Base-by-base conservation (phyloP, 2,329 filamentous ascomycete genomes). In the Colletotrichum sp. region DNA sequence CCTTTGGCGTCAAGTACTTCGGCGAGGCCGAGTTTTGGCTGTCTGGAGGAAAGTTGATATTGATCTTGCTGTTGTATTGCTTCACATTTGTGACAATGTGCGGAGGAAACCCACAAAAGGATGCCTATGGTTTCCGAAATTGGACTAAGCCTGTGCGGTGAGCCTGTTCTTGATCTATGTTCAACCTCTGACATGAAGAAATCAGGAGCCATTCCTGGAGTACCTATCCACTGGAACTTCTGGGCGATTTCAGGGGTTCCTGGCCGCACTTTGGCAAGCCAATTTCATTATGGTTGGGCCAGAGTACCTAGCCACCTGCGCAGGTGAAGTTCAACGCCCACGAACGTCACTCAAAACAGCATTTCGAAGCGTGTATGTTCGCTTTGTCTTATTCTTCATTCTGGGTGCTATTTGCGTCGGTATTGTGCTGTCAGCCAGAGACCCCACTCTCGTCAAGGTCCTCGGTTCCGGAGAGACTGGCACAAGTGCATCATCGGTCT, bases 1-100 rank as follows among this genome's bases (percentile, higher is more conserved):
- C 82, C 18, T 57, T 77, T n/a, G 77, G 76, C 3, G 77, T 78
- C 52, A 70, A 79, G 24, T 68, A 72, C 57, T 72, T 72, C 16
- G 71, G 71, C 78, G 93, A 95, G 82, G 90, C 93, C 15, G 94
- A 96, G 81, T 96, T 96, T 80, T 92, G 89, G 89, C 86, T 92
- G 6, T 89, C 90, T 4, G 85, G 84, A 55, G 91, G 92, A 78
- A 94, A 94, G 82, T 88, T 94, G 59, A 83, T 94, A 30, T 87
- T 94, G 63, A 93, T 94, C 79, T 86, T 93, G 75, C 90, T 92
- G 15, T 86, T 95, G 70, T 93, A 95, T 82, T 85, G 88, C 80
- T 95, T 94, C 84, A 95, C 94, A 18, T 94, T 96, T 81, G 89
- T 96, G 79, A 92, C 92, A 67, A 95, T 95, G 93, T 87, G 95